Base-by-base conservation (phyloP, 805 yeast species). In the Lipomyces sp. region DNA sequence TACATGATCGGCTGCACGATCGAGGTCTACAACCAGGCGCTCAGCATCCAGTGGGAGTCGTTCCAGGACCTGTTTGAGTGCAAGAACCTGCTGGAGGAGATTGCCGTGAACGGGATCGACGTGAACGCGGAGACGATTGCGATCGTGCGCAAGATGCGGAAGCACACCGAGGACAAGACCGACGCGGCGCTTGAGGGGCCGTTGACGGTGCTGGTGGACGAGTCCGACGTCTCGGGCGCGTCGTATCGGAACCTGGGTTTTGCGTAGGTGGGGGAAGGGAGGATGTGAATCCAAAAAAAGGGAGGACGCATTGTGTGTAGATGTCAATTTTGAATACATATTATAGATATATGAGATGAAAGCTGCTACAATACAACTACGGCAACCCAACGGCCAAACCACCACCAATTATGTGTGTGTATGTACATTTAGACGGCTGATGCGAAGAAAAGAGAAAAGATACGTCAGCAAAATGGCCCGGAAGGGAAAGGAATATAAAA, bases 41-140 rank as follows among this genome's bases (percentile, higher is more conserved):
- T 74, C 14, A 49, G 57, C 35, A 58, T 72, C 7, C 51, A 65
- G n/a, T 74, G 78, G 77, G 59, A 67, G 24, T 59, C 59, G 40
- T 72, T 65, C 58, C 65, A 68, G 33, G 75, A 73, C 48, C 53
- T 74, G 28, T 62, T 61, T 24, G 60, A 65, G 3, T 65, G 72
- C n/a, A 65, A 67, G 22, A 56, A 60, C 13, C 52, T 70, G 16
- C 61, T 70, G n/a, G 66, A 70, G 16, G 77, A 74, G 49, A 64
- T 74, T 61, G 67, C 65, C 14, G 69, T 71, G 45, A 73, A 74
- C 52, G 77, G 73, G 5, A 66, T 74, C 10, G 64, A 65, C 31
- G 69, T 73, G 3, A 65, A 69, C 45, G 44, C 62, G 3, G 64
- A 60, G 13, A 74, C 76, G 4, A 58, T 65, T 8, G 61, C 59